phyloP scores from a whole-genome alignment of 148 eudicot species.

The Talinum fruticosum region DNA sequence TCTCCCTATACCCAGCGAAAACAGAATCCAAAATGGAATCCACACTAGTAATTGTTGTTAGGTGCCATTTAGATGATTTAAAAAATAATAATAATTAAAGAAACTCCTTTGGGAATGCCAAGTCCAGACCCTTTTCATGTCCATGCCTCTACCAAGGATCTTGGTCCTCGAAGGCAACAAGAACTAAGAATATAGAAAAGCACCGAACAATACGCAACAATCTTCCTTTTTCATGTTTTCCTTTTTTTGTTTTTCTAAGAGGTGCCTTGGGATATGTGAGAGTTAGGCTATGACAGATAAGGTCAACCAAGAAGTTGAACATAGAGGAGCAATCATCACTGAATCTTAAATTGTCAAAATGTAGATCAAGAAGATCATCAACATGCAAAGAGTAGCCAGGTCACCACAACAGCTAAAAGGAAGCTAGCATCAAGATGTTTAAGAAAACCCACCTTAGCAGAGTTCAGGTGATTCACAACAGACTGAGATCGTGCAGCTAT shows the following conservation, averaged over 20 bases:
- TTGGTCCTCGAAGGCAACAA: not conserved
- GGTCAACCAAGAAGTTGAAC: not conserved
- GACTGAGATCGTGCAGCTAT: constrained; percentile 63
- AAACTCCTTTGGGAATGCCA: not conserved
- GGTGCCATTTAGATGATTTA: no score
- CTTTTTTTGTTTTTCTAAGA: not conserved
- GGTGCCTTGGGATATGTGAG: not conserved
- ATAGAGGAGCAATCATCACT: not conserved
- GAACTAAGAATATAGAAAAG: not conserved
- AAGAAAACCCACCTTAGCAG: constrained; percentile 54
- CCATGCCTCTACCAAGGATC: not conserved
- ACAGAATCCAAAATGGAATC: no score
- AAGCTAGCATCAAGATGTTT: not conserved
- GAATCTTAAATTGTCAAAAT: not conserved
- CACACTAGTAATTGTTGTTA: no score
- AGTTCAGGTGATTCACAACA: constrained; percentile 43
- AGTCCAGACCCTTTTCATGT: not conserved
- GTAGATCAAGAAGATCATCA: not conserved
- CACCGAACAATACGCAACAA: not conserved
- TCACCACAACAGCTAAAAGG: not conserved
- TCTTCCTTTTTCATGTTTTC: not conserved
- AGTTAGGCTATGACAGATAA: not conserved
- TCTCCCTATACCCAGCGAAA: no score
- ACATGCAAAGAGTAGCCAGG: no score
- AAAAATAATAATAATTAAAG: no score